Evolutionary conservation across 106 monocot species (phyloP), one percentile per base, ranked within the genome.

Genomic region (Vanilla planifolia): DNA sequence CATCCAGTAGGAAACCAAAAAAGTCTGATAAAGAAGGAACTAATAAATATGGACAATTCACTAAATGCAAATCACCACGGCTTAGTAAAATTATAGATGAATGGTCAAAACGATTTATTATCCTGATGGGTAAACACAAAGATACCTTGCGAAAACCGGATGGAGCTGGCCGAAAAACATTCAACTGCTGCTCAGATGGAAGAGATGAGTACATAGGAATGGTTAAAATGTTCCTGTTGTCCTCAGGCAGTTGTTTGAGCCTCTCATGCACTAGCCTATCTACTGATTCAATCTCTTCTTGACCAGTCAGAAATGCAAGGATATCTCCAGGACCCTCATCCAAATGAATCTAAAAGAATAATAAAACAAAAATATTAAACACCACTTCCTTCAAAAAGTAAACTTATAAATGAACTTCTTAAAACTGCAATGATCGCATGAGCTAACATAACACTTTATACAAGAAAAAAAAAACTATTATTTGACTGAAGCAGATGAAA

Each of bases 281-380:
- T 21, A 98, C 75, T 59, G 84, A 88, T 68, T 98, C 96, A 60
- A 98, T 98, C 63, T 98, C 96, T 67, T 91, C 96, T 82, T 98
- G 96, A 5, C 91, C 96, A 36, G 96, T 98, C 51, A 98, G 59
- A 76, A 98, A 98, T 50, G 85, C 84, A 77, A 98, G 88, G 45
- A 98, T 88, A 64, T 98, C 96, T 46, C 96, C 96, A 55, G 75
- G 63, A 23, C 72, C 77, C 69, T 91, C 87, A 46, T 82, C 77
- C 62, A 82, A 51, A 74, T 98, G 96, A 60, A 98, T 77, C 95
- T 96, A 51, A 21, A 19, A 59, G 34, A 30, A 43, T 24, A 55
- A 62, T 21, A 15, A 9, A 15, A 57, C 16, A 14, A 57, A 57
- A 57, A 57, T 7, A 57, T 19, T 57, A 20, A 57, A 37, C 10